phyloP scores from a whole-genome alignment of 2,329 filamentous ascomycete species.

The Chrysosphaeria jannelii region DNA sequence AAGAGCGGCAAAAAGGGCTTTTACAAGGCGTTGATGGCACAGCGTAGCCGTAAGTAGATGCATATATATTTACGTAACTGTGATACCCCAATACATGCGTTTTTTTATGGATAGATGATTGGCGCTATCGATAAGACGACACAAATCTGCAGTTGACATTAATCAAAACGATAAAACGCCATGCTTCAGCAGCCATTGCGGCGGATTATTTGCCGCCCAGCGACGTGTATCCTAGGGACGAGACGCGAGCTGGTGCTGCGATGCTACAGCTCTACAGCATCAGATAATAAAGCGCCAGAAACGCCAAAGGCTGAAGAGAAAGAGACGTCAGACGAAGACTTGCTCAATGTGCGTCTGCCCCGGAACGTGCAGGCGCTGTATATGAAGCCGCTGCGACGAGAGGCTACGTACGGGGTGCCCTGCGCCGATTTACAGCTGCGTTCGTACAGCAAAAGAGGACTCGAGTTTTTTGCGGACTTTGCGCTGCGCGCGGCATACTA shows the following conservation, averaged over 20 bases:
- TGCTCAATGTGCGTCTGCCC: constrained; percentile 27
- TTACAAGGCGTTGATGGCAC: constrained; percentile 49
- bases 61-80: too few species aligned
- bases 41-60: constrained; percentile 6
- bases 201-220: too few species aligned
- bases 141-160: constrained; percentile 3
- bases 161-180: not conserved
- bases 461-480: constrained; percentile 89
- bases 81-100: too few species aligned
- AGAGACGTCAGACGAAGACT: too few species aligned
- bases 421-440: constrained; percentile 78
- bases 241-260: too few species aligned
- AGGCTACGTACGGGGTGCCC: constrained; percentile 46
- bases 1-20: constrained; percentile 67
- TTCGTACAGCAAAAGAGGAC: constrained; percentile 65
- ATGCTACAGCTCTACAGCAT: too few species aligned
- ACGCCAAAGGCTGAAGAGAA: too few species aligned
- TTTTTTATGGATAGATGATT: not conserved
- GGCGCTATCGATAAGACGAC: constrained; percentile 6
- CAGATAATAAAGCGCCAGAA: too few species aligned
- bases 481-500: constrained; percentile 86
- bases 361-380: constrained; percentile 64
- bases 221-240: too few species aligned
- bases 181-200: not conserved
- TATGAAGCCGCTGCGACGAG: constrained; percentile 51